A percentile compares a stretch with the other conserved stretches of the same genome.
These are phyloP conservation scores for Moringa oleifera DNA, from an alignment of 345 rosid species.

Conservation along the genomic window DNA sequence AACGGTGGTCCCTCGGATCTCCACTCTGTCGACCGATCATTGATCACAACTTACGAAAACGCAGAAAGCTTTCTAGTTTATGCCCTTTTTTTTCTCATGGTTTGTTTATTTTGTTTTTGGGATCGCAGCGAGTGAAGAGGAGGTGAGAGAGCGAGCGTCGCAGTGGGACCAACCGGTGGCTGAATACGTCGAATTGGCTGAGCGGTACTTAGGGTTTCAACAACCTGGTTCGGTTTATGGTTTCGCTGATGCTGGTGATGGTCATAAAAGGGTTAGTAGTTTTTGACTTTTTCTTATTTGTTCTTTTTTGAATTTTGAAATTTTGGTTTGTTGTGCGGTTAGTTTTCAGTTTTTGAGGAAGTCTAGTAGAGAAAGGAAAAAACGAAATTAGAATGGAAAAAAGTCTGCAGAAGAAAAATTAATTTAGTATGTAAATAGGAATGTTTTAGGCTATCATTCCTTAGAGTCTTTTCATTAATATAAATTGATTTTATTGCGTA, in stretches of 20 bases:
- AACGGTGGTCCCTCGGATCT: constrained; percentile 30
- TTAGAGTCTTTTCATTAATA: no score
- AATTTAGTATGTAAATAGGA: no score
- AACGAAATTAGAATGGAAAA: neutral
- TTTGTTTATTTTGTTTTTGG: neutral
- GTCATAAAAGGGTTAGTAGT: constrained; percentile 54
- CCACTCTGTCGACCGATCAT: no score
- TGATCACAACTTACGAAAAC: no score
- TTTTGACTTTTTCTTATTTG: neutral
- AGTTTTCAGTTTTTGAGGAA: no score
- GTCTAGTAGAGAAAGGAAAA: neutral
- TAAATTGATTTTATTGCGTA: no score
- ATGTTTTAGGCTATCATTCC: no score
- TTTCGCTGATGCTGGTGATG: constrained; percentile 74
- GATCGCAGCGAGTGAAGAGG: constrained; percentile 56
- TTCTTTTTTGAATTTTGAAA: neutral
- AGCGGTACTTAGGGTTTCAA: constrained; percentile 76
- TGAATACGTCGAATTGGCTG: constrained; percentile 67
- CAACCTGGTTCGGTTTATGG: constrained; percentile 58
- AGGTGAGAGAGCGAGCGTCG: constrained; percentile 67
- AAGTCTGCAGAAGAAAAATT: no score
- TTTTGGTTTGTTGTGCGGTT: neutral
- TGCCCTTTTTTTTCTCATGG: no score
- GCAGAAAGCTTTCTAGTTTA: no score
- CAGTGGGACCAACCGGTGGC: constrained; percentile 82